Evolutionary conservation across 306 rosid genomes (phyloP), one percentile per base, ranked within the genome.

Genomic region (Vigna unguiculata): DNA sequence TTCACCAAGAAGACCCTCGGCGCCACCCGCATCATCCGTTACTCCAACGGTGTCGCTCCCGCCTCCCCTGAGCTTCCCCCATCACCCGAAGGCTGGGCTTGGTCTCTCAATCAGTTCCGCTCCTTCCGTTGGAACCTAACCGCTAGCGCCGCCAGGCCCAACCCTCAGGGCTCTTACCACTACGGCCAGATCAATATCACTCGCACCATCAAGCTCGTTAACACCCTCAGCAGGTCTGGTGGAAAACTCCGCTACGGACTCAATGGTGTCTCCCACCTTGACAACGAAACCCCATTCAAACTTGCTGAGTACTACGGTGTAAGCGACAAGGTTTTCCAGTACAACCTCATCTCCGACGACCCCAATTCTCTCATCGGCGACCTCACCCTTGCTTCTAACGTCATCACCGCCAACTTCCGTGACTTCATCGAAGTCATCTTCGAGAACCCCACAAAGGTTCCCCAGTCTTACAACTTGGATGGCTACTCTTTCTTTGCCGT

Each of bases 111-210:
- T 73, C 98, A 94, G n/a, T 87, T 88, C 60, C 90, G 98, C 0
- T 79, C 98, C 1, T 92, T 89, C 71, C 89, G 93, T 0, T 94
- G 97, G 98, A 94, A 94, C 83, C 88, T 94, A 0, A 92, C 98
- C 0, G 88, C 98, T 2, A 86, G 90, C 8, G 98, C 98, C 3
- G 98, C 98, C 0, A 90, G 97, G 73, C 98, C 97, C 5, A 94
- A 94, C 47, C 97, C 98, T 7, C 98, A 94, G 16, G 98, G 98
- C 0, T 94, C 98, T 0, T 94, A 83, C 85, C 92, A 92, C 48
- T 94, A 94, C 20, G 97, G 98, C 0, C 68, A 72, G 15, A 90
- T 94, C 61, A 88, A 88, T 81, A 94, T 94, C 67, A 85, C 88
- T 11, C 90, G 97, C 38, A 94, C 98, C 58, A 83, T 94, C 78